phyloP scores from a whole-genome alignment of 345 rosid genomes.

The Eucalyptus decipiens region DNA sequence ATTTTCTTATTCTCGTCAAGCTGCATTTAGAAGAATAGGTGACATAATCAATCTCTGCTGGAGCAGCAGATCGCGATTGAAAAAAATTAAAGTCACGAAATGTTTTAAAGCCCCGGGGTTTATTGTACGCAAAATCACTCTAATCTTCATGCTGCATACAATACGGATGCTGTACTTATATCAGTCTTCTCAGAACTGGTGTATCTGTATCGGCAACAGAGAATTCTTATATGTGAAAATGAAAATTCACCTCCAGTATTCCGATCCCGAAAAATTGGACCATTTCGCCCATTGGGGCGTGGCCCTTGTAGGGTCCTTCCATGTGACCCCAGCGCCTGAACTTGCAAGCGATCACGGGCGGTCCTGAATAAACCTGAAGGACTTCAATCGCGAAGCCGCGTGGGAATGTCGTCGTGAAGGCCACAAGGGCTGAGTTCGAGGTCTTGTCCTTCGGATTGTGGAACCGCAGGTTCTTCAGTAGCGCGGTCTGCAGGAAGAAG shows the following conservation, averaged over 20 bases:
- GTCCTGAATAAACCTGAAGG: constrained; percentile 45
- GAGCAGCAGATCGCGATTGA: neutral
- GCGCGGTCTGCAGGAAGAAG: constrained; percentile 30
- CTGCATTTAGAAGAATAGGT: neutral
- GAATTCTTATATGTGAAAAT: neutral
- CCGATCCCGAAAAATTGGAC: constrained; percentile 20
- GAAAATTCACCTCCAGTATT: constrained; percentile 13
- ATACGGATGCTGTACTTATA: neutral
- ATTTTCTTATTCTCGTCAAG: constrained; percentile 36
- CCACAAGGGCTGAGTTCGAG: constrained; percentile 13
- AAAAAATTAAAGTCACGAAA: neutral
- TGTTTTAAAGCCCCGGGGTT: neutral
- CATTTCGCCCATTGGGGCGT: constrained; percentile 37
- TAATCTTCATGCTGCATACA: neutral
- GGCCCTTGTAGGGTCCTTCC: constrained; percentile 67
- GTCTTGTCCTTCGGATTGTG: constrained; percentile 20
- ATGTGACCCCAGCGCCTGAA: constrained; percentile 62
- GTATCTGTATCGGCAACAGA: neutral
- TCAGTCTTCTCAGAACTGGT: neutral
- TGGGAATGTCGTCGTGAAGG: constrained; percentile 41
- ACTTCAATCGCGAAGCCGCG: constrained; percentile 51
- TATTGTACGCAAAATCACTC: neutral
- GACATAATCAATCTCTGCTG: neutral
- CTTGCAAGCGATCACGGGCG: constrained; percentile 39
- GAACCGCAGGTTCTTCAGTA: constrained; percentile 25